Evolutionary conservation across 257 asterid species (phyloP).

Genomic region (Solanum stenotomum): DNA sequence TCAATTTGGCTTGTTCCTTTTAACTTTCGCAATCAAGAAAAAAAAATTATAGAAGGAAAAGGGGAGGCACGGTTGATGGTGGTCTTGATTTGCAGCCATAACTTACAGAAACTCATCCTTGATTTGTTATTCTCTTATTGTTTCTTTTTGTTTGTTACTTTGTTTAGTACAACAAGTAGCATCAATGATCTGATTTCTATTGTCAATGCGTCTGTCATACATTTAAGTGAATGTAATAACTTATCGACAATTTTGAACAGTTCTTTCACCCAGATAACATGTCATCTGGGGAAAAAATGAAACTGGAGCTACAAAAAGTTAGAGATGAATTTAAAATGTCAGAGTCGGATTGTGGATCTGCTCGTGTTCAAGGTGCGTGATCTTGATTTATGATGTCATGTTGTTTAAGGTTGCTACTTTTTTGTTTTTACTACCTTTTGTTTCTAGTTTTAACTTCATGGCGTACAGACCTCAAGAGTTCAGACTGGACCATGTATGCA

Average conservation of each 20-base stretch:
- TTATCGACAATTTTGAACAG: conserved; percentile 25
- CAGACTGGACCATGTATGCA: background rate
- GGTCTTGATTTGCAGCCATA: background rate
- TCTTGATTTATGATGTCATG: background rate
- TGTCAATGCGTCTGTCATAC: background rate
- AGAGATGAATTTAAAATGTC: conserved; percentile 87
- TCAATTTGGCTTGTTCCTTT: background rate
- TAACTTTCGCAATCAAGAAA: background rate
- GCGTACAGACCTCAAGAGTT: background rate
- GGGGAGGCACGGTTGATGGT: background rate
- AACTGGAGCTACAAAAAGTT: conserved; percentile 75
- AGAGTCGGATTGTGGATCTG: conserved; percentile 92
- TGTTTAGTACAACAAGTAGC: background rate
- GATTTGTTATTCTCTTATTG: background rate
- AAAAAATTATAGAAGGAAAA: background rate
- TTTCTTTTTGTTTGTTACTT: background rate
- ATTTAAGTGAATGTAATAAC: background rate
- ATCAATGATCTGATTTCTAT: background rate
- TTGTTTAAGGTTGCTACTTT: background rate
- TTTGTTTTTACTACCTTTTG: background rate
- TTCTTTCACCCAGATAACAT: conserved; percentile 83
- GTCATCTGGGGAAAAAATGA: conserved; percentile 86
- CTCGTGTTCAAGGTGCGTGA: conserved; percentile 79
- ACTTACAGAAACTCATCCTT: background rate
- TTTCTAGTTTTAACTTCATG: background rate